Evolutionary conservation across 208 protist genomes (phyloP).

Genomic region (Porcisia deanei): DNA sequence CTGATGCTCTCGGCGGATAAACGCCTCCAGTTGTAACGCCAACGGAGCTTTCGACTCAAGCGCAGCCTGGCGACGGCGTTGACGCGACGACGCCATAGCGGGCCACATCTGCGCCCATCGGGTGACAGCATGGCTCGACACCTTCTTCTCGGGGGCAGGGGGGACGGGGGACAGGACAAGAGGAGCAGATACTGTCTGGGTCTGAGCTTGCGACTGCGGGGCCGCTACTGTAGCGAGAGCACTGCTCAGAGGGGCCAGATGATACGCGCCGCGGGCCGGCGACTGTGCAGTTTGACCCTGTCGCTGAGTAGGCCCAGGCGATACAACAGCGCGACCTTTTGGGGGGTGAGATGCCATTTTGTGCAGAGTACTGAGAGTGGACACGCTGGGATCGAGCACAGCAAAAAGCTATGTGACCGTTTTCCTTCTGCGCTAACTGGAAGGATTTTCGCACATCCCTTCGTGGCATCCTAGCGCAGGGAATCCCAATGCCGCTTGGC

Average conservation of each 20-base stretch:
- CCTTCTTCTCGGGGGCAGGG: not conserved
- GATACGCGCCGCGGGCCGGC: constrained; percentile 12
- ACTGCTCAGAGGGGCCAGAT: constrained; percentile 20
- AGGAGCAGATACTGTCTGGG: constrained; percentile 1
- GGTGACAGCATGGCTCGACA: constrained; percentile 8
- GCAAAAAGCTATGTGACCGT: not conserved
- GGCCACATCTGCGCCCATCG: constrained; percentile 31
- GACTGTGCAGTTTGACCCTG: not conserved
- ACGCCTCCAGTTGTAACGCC: constrained; percentile 82
- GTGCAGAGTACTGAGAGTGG: not conserved
- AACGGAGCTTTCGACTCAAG: constrained; percentile 67
- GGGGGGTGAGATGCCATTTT: not conserved
- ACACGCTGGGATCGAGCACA: not conserved
- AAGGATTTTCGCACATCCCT: not conserved
- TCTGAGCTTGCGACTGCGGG: constrained; percentile 8
- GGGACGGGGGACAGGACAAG: not conserved
- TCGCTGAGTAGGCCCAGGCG: not conserved
- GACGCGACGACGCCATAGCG: constrained; percentile 18
- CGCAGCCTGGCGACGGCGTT: constrained; percentile 20
- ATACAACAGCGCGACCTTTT: not conserved
- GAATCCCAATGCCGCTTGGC: not conserved
- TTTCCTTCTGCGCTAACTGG: not conserved
- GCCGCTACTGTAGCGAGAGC: constrained; percentile 10
- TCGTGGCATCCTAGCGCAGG: not conserved
- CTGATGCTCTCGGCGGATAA: constrained; percentile 76